Conservation (phyloP, 345 rosid genomes). For the Populus alba region DNA sequence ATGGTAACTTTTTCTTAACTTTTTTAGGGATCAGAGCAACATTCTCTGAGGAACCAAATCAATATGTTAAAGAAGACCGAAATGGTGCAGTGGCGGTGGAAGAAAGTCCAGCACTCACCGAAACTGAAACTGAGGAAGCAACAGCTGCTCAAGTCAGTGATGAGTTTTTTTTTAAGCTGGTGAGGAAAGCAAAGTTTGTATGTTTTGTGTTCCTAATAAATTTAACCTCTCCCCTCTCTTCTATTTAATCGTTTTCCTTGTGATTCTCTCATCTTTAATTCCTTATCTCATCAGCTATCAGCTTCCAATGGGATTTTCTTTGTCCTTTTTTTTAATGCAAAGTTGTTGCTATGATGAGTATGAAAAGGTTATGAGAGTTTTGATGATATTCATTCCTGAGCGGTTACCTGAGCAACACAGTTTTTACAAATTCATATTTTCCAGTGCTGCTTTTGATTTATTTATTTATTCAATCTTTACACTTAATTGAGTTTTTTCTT, state of each 20-base stretch:
- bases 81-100: conserved; percentile 28
- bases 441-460: neutral
- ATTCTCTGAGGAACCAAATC: conserved; percentile 41
- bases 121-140: conserved; percentile 29
- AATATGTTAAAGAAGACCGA: conserved; percentile 37
- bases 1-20: neutral
- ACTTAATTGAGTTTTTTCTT: neutral
- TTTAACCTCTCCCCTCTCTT: no score
- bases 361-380: conserved; percentile 16
- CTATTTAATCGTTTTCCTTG: neutral
- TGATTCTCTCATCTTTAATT: neutral
- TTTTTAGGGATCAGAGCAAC: conserved; percentile 15
- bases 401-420: conserved; percentile 27
- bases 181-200: no score
- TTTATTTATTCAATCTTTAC: neutral
- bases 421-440: neutral
- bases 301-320: no score
- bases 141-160: conserved; percentile 32
- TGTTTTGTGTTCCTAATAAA: no score
- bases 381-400: conserved; percentile 25
- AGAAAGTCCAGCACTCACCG: conserved; percentile 32
- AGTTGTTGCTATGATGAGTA: conserved; percentile 29
- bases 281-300: neutral
- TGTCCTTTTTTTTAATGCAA: neutral
- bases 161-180: conserved; percentile 24